A percentile compares a stretch with the other conserved stretches of the same genome.
phyloP scores from a whole-genome alignment of 352 stramenopile species.

The Phytophthora lateralis region DNA sequence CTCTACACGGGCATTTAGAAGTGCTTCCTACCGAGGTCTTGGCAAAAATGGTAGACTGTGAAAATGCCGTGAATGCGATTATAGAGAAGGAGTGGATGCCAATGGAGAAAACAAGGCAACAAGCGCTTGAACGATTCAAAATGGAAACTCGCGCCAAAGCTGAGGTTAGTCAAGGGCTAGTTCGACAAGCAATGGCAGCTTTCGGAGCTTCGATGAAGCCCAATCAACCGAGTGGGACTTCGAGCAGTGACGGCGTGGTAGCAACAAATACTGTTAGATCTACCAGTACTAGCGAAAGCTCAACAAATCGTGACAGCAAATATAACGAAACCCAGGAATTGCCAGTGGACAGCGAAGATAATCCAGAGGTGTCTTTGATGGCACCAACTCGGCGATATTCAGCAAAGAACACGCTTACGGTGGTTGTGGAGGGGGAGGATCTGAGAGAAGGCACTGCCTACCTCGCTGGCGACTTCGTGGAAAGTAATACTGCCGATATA shows the following conservation, averaged over 20 bases:
- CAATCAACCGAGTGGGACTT: not conserved
- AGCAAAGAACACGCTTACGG: conserved; percentile 33
- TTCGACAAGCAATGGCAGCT: conserved; percentile 54
- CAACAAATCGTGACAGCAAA: not conserved
- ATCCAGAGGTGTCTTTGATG: not conserved
- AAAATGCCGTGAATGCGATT: conserved; percentile 47
- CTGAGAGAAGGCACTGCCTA: not conserved
- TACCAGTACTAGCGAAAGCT: not conserved
- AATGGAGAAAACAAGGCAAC: conserved; percentile 52
- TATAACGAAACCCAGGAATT: not conserved
- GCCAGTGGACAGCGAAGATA: not conserved
- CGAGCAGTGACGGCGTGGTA: conserved; percentile 2
- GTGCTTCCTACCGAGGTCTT: conserved; percentile 59
- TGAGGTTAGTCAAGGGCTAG: conserved; percentile 49
- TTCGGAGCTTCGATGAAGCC: conserved; percentile 7
- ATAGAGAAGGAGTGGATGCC: conserved; percentile 67
- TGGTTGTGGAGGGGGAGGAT: conserved; percentile 25
- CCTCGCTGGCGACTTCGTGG: not conserved
- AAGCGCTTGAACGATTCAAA: conserved; percentile 53
- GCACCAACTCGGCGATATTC: conserved; percentile 25
- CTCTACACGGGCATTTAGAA: conserved; percentile 65
- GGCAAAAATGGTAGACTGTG: conserved; percentile 58
- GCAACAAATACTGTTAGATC: not conserved
- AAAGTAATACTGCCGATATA: not conserved
- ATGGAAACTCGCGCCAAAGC: conserved; percentile 38